These are phyloP conservation scores for Benincasa hispida DNA, from an alignment of 306 rosid genomes.

Conservation along the genomic window DNA sequence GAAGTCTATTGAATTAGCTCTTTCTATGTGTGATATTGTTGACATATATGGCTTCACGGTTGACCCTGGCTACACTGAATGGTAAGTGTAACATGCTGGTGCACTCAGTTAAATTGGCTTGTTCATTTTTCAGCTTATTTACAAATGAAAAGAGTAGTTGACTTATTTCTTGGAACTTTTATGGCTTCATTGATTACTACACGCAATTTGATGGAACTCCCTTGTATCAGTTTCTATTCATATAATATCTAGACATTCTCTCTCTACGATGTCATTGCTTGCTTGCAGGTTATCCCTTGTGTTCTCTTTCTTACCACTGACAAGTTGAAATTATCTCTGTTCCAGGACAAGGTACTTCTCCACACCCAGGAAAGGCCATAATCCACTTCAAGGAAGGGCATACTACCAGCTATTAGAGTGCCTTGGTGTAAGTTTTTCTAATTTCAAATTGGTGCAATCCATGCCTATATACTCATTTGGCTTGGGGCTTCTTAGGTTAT, in stretches of 20 bases:
- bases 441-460: not conserved
- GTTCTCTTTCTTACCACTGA: constrained; percentile 6
- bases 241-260: not conserved
- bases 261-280: not conserved
- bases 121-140: not conserved
- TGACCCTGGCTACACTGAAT: constrained; percentile 96
- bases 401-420: constrained; percentile 95
- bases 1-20: constrained; percentile 92
- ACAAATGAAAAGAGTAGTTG: not conserved
- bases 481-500: constrained; percentile 49
- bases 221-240: not conserved
- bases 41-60: constrained; percentile 96
- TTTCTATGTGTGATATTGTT: constrained; percentile 93
- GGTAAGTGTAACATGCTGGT: constrained; percentile 33
- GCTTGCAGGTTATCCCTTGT: not conserved
- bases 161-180: not conserved
- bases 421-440: constrained; percentile 60
- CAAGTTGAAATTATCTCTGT: not conserved
- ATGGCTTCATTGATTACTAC: not conserved
- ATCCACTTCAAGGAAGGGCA: constrained; percentile 99
- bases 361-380: constrained; percentile 87
- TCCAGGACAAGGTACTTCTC: constrained; percentile 92
- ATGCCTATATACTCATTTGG: not conserved
- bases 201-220: not conserved
- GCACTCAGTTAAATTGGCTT: not conserved